Base-by-base conservation (phyloP, 1,139 yeast species). In the Sugiyamaella japonica region DNA sequence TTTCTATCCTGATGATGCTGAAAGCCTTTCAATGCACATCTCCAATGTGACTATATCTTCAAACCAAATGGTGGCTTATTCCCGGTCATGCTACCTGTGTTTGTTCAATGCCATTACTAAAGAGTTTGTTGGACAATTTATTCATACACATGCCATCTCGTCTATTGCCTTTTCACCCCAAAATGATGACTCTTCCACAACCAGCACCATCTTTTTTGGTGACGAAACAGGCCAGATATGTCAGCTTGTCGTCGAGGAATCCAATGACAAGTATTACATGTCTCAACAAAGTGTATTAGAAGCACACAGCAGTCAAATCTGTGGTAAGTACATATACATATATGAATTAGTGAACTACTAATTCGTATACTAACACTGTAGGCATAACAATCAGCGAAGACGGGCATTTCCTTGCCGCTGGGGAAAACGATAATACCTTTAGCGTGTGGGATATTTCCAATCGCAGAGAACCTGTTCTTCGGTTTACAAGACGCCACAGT, bases 281-380 rank as follows among this genome's bases (percentile, higher is more conserved):
- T 46, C 42, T 36, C 23, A 31, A 12, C 29, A 28, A 16, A 17
- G 23, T 3, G 39, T 10, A 31, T 40, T 48, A 23, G 37, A 37
- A 39, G 13, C 31, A 25, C 55, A 52, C 44, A 13, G 15, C 20
- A 52, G 55, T 23, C 55, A 48, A 39, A 52, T 52, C 10, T 52
- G 55, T 38, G 55, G 55, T 48, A 42, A 37, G 55, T 34, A 8
- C 50, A 40, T n/a, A n/a, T n/a, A n/a, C n/a, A n/a, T n/a, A n/a
- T n/a, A n/a, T n/a, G n/a, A n/a, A n/a, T n/a, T n/a, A n/a, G n/a
- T n/a, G n/a, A n/a, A n/a, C n/a, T n/a, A n/a, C n/a, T n/a, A n/a
- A n/a, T n/a, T n/a, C n/a, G n/a, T n/a, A n/a, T 12, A 77, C 76
- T 17, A 74, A 76, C 57, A 64, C 70, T 38, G 7, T 72, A 81